Evolutionary conservation across 1,284 basidiomycete genomes (phyloP), one percentile per base, ranked within the genome.

Genomic region (Moniliophthora roreri): DNA sequence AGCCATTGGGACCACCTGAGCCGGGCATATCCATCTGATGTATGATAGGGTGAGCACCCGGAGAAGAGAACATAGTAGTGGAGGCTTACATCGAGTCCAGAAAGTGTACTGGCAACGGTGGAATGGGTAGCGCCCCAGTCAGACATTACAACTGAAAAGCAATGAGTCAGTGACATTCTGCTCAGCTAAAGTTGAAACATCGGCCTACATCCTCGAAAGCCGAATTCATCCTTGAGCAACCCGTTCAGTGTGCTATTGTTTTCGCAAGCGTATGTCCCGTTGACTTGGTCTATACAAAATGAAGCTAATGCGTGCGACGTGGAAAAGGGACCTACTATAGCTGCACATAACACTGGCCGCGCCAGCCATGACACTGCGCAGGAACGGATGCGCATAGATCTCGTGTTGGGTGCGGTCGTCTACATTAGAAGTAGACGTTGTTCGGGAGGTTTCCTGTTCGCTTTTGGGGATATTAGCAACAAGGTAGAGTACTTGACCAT

Each of bases 331-430:
- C 74, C 48, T 48, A 76, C 75, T 82, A 69, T 85, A 85, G 13
- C 79, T 84, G 71, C 87, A 93, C 91, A 93, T 94, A 57, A 93
- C 76, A 37, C 81, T 81, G 0, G 85, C 79, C 4, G 87, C 84
- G 21, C 88, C 89, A 0, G 89, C 89, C 47, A 59, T 58, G 13
- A 61, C 57, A 36, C 55, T 56, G n/a, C 58, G 37, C 23, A 61
- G 21, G 45, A 59, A 61, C 8, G 58, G 55, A 28, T 59, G 58
- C 4, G 56, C 46, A 35, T 61, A 61, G 23, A 58, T 59, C 28
- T 60, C 58, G 40, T 57, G 53, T 38, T 55, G 49, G n/a, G 58
- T 60, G 13, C 58, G 38, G 51, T 60, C 57, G 38, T 60, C 60
- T 9, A 56, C 55, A 26, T 57, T 45, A 18, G 58, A 52, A 6